phyloP scores from a whole-genome alignment of 2,329 filamentous ascomycete species.

The Sporothrix curviconia region DNA sequence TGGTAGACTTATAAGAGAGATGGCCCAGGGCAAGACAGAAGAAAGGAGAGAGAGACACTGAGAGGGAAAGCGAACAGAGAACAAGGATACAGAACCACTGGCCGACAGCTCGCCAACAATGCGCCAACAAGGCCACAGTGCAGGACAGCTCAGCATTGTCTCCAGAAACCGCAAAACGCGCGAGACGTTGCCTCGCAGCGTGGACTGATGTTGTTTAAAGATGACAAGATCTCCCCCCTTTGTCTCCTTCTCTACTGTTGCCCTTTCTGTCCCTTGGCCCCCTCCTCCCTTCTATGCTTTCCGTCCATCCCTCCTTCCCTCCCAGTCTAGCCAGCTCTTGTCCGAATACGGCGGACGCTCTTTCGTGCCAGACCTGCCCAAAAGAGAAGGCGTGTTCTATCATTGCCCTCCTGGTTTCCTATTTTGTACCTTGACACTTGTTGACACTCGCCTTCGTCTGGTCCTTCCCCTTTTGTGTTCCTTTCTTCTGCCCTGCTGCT shows the following conservation, averaged over 20 bases:
- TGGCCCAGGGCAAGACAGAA: neutral
- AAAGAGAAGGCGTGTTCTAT: slow-evolving; percentile 8
- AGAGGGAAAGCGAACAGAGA: neutral
- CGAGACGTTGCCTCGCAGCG: neutral
- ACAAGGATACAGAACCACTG: too few species aligned
- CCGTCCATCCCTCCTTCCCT: slow-evolving; percentile 5
- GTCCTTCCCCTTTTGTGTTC: neutral
- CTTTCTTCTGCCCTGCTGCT: too few species aligned
- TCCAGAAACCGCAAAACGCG: neutral
- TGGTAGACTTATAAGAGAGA: too few species aligned
- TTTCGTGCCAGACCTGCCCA: neutral
- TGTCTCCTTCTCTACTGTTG: neutral
- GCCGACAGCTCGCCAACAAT: neutral
- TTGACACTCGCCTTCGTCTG: slow-evolving; percentile 5
- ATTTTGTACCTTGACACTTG: too few species aligned
- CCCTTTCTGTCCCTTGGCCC: slow-evolving; percentile 4
- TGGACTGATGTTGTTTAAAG: slow-evolving; percentile 16
- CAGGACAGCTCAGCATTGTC: neutral
- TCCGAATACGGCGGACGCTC: slow-evolving; percentile 9
- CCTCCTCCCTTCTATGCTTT: neutral
- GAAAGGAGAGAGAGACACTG: neutral
- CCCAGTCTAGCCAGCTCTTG: too few species aligned
- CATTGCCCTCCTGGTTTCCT: too few species aligned
- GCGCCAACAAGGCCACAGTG: too few species aligned
- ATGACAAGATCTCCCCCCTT: slow-evolving; percentile 12